Evolutionary conservation across 176 grass and related monocot genomes (phyloP).

Genomic region (Saccharum officinarum): DNA sequence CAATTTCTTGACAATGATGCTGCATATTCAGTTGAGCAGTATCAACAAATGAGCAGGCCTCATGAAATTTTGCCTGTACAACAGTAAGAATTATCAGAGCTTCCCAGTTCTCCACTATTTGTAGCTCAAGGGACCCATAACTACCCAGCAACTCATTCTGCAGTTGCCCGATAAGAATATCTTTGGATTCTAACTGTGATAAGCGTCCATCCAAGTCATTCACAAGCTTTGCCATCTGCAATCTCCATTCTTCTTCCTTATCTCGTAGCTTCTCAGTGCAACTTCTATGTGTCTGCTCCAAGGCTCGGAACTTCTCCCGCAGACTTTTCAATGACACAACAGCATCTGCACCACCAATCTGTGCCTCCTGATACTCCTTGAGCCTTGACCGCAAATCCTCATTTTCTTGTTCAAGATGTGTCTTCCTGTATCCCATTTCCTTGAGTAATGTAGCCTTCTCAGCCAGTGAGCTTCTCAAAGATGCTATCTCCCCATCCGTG

Average conservation of each 20-base stretch:
- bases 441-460: slow-evolving; percentile 67
- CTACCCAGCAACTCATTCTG: slow-evolving; percentile 55
- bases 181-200: slow-evolving; percentile 46
- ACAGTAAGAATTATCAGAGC: slow-evolving; percentile 21
- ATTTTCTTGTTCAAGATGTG: slow-evolving; percentile 66
- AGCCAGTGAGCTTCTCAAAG: slow-evolving; percentile 71
- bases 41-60: slow-evolving; percentile 50
- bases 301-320: slow-evolving; percentile 60
- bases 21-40: slow-evolving; percentile 39
- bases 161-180: slow-evolving; percentile 45
- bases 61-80: slow-evolving; percentile 40
- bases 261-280: slow-evolving; percentile 64
- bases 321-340: slow-evolving; percentile 39
- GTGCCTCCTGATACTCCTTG: slow-evolving; percentile 72
- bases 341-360: slow-evolving; percentile 57
- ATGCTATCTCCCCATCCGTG: slow-evolving; percentile 66
- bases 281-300: slow-evolving; percentile 63
- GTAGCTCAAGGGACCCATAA: slow-evolving; percentile 41
- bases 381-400: slow-evolving; percentile 50
- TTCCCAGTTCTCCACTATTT: slow-evolving; percentile 55
- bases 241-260: slow-evolving; percentile 59
- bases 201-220: slow-evolving; percentile 57
- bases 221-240: slow-evolving; percentile 54
- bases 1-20: slow-evolving; percentile 32
- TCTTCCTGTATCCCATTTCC: slow-evolving; percentile 65